Evolutionary conservation across 148 eudicot species (phyloP).

Genomic region (Vaccinium darrowii): DNA sequence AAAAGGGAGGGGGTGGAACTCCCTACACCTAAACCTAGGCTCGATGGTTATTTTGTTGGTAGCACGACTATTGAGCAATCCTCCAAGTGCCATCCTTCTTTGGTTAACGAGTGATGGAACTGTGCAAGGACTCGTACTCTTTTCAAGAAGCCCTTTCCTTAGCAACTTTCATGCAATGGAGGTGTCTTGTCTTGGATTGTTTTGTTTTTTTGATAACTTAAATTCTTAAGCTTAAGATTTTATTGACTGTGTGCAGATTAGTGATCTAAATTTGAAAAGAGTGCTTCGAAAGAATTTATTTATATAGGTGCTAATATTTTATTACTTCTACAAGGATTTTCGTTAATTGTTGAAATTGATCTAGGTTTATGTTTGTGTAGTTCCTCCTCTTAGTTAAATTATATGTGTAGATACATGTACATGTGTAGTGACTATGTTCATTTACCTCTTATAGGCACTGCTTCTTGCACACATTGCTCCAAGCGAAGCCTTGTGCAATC

Average conservation of each 20-base stretch:
- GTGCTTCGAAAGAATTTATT: not conserved
- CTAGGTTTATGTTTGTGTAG: not conserved
- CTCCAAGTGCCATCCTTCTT: not conserved
- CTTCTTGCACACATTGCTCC: not conserved
- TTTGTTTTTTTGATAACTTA: not conserved
- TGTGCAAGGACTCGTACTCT: not conserved
- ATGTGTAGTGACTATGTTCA: not conserved
- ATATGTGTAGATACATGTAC: not conserved
- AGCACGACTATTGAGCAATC: not conserved
- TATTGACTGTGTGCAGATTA: not conserved
- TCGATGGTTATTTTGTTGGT: not conserved
- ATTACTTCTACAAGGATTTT: not conserved
- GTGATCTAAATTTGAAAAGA: not conserved
- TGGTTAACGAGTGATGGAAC: not conserved
- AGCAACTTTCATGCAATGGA: constrained; percentile 3
- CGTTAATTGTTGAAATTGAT: not conserved
- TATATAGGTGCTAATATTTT: not conserved
- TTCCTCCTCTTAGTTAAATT: not conserved
- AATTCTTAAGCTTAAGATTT: not conserved
- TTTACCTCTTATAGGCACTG: not conserved
- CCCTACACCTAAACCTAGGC: not conserved
- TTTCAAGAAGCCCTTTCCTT: not conserved
- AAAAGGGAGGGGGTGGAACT: not conserved
- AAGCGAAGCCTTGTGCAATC: not conserved
- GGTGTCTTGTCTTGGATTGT: not conserved